phyloP scores from a whole-genome alignment of 1,284 basidiomycete species.

The Boletus smithii region DNA sequence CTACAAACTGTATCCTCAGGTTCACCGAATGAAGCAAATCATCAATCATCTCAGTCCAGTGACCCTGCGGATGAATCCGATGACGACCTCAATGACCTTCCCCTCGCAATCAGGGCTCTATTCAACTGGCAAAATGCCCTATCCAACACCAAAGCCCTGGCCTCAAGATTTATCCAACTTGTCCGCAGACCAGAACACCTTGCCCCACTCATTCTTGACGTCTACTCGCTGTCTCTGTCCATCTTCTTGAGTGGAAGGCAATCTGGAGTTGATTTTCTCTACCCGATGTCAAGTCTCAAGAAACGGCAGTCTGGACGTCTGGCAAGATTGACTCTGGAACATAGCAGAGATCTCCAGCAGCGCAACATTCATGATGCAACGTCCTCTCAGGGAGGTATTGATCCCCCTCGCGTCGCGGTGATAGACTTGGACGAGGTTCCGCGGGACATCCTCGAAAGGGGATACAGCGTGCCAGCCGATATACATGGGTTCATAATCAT shows the following conservation, averaged over 20 bases:
- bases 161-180: slow-evolving; percentile 1
- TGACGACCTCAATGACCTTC: too few species aligned
- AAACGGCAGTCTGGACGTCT: slow-evolving; percentile 2
- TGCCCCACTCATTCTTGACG: slow-evolving; percentile 2
- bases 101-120: too few species aligned
- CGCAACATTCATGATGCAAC: background rate
- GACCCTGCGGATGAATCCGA: too few species aligned
- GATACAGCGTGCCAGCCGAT: background rate
- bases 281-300: slow-evolving; percentile 1
- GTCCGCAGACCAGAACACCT: background rate
- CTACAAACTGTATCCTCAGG: too few species aligned
- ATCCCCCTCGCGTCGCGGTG: slow-evolving; percentile 4
- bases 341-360: background rate
- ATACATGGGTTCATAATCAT: background rate
- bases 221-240: background rate
- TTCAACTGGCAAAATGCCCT: background rate
- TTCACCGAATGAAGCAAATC: too few species aligned
- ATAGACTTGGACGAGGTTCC: background rate
- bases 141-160: background rate
- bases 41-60: too few species aligned
- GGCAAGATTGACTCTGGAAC: slow-evolving; percentile 2
- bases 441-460: background rate
- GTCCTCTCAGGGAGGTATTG: background rate
- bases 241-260: background rate
- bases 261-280: slow-evolving; percentile 1